A percentile compares a stretch with the other conserved stretches of the same genome.
These are phyloP conservation scores for Zymoseptoria crescenta DNA, from an alignment of 2,329 filamentous ascomycete genomes.

Conservation along the genomic window DNA sequence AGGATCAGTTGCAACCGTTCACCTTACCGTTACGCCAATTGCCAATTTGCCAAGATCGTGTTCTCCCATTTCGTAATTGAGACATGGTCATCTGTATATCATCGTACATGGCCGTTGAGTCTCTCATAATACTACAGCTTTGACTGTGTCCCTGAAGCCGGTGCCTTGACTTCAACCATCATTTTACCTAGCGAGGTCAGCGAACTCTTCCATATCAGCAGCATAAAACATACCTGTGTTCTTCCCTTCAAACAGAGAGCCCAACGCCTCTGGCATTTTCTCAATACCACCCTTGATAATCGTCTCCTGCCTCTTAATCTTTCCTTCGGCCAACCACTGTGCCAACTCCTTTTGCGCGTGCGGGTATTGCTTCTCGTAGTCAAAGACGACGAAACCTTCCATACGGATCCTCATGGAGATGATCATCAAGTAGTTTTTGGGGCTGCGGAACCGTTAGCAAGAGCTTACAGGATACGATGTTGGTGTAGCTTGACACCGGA, in stretches of 20 bases:
- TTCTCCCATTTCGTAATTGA: neutral
- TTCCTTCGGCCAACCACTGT: conserved; percentile 50
- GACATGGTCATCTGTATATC: neutral
- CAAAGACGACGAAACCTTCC: conserved; percentile 67
- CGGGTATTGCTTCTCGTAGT: conserved; percentile 53
- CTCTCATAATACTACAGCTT: conserved; percentile 6
- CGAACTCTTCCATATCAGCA: neutral
- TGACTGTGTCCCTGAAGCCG: conserved; percentile 2
- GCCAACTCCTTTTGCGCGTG: conserved; percentile 49
- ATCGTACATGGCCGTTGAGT: neutral
- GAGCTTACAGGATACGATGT: neutral
- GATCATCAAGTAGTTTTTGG: conserved; percentile 48
- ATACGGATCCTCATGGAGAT: conserved; percentile 51
- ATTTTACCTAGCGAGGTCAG: conserved; percentile 9
- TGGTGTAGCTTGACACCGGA: neutral
- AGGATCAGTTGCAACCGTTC: neutral
- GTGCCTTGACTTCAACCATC: conserved; percentile 16
- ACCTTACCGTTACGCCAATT: neutral
- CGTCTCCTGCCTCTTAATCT: conserved; percentile 44
- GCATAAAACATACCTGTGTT: conserved; percentile 40
- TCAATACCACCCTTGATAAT: conserved; percentile 41
- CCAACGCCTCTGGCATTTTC: conserved; percentile 42
- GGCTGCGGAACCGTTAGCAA: conserved; percentile 24
- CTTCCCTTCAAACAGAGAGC: conserved; percentile 38
- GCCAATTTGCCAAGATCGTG: neutral